Evolutionary conservation across 257 asterid species (phyloP).

Genomic region (Solanum gracilifrons): DNA sequence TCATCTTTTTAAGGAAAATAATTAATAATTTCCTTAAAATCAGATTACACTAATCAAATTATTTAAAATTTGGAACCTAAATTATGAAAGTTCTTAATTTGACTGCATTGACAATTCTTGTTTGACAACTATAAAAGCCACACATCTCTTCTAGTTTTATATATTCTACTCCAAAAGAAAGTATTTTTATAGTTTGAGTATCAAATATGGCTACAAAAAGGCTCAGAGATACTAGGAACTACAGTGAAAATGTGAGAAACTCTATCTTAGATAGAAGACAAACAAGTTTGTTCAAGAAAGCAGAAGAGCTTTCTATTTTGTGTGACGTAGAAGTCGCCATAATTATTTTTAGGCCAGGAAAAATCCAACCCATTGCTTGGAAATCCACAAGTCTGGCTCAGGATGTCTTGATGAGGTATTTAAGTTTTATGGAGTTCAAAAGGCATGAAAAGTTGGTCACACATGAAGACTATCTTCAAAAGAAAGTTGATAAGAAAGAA

Average conservation of each 20-base stretch:
- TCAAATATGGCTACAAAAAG: slow-evolving; percentile 20
- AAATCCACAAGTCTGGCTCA: background rate
- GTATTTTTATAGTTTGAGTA: background rate
- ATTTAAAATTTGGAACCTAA: background rate
- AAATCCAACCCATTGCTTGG: background rate
- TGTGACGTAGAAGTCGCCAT: background rate
- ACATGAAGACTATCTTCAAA: slow-evolving; percentile 20
- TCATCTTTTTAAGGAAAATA: background rate
- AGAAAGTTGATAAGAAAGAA: background rate
- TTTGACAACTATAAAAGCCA: background rate
- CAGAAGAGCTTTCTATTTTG: background rate
- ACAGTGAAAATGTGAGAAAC: slow-evolving; percentile 13
- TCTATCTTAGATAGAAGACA: background rate
- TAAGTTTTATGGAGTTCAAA: slow-evolving; percentile 5
- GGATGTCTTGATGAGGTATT: background rate
- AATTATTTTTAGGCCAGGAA: background rate
- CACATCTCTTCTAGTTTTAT: background rate
- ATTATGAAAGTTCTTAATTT: background rate
- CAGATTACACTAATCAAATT: background rate
- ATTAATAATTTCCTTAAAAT: background rate
- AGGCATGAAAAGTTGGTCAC: background rate
- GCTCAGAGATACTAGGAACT: slow-evolving; percentile 1
- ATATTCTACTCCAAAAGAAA: background rate
- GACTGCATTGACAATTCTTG: background rate
- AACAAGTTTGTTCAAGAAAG: background rate